Evolutionary conservation across 2,329 filamentous ascomycete species (phyloP), one percentile per base, ranked within the genome.

Genomic region (Trichoderma atroviride): DNA sequence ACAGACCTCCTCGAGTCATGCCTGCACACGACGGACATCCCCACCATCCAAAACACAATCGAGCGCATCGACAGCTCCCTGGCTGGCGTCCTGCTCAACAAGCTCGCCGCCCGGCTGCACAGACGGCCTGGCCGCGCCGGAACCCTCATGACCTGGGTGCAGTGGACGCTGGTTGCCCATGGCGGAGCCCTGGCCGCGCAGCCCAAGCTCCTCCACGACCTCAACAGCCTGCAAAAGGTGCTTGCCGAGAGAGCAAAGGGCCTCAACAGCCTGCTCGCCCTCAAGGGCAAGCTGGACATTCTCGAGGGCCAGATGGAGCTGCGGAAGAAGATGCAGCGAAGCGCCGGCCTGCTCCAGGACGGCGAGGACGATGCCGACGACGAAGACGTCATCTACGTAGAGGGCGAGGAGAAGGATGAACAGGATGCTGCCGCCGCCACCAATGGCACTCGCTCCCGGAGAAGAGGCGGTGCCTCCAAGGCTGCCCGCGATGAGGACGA

Each of bases 251-350:
- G 96, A 53, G 91, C 94, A 40, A 90, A 90, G 72, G 94, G 93
- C 19, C 85, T 98, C 29, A 89, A 92, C 71, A 93, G 92, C 73
- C 84, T 99, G 57, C 84, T 99, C 43, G 88, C 94, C 24, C 86
- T 99, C 70, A 97, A 97, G 83, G 96, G 96, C 29, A 97, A 97
- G 81, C 86, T 99, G 37, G 95, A 98, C 77, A 93, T 99, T 88
- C 86, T 98, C 60, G 92, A 96, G 75, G 91, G 93, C 7, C 96
- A 99, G 81, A 90, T 98, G 79, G 89, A 92, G 75, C 83, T 97
- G 74, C 86, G 96, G 61, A 89, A 88, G 68, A 88, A 86, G 71
- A 88, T 94, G 80, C 88, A 91, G 75, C 85, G 80, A 72, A 78
- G 73, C 69, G 71, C 73, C 7, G 76, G 72, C 31, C 75, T 71